phyloP scores from a whole-genome alignment of 768 basidiomycete species.

The Lactifluus rugatus region DNA sequence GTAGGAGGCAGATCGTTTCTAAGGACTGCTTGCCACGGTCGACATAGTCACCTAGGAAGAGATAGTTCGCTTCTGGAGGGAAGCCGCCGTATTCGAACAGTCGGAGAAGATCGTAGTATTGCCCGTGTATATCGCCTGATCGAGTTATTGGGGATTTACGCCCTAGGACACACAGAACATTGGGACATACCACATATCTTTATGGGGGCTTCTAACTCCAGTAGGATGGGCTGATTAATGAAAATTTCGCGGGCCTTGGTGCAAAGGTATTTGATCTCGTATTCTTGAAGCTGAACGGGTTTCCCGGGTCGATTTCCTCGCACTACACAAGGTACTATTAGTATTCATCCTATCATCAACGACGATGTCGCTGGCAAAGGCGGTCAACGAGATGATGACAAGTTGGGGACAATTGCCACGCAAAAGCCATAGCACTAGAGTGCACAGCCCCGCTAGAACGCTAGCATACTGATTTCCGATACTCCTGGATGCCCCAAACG shows the following conservation, averaged over 20 bases:
- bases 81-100: conserved; percentile 99
- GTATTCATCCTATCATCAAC: neutral
- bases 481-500: neutral
- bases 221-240: conserved; percentile 95
- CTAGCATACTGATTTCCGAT: neutral
- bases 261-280: conserved; percentile 99
- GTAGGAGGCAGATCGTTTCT: conserved; percentile 97
- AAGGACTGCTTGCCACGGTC: conserved; percentile 98
- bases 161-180: conserved; percentile 4
- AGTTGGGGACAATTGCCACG: neutral
- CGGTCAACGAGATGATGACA: neutral
- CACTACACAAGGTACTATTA: conserved; percentile 39
- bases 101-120: conserved; percentile 97
- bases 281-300: conserved; percentile 95
- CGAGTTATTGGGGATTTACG: neutral
- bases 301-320: conserved; percentile 98
- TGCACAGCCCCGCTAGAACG: neutral
- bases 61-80: conserved; percentile 99
- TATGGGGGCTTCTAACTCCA: conserved; percentile 98
- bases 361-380: neutral
- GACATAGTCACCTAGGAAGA: conserved; percentile 99
- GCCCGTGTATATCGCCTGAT: conserved; percentile 95
- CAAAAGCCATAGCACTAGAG: neutral
- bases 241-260: conserved; percentile 99
- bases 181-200: conserved; percentile 90